Conservation (phyloP, 1,139 yeast genomes). For the Candida mesenterica region DNA sequence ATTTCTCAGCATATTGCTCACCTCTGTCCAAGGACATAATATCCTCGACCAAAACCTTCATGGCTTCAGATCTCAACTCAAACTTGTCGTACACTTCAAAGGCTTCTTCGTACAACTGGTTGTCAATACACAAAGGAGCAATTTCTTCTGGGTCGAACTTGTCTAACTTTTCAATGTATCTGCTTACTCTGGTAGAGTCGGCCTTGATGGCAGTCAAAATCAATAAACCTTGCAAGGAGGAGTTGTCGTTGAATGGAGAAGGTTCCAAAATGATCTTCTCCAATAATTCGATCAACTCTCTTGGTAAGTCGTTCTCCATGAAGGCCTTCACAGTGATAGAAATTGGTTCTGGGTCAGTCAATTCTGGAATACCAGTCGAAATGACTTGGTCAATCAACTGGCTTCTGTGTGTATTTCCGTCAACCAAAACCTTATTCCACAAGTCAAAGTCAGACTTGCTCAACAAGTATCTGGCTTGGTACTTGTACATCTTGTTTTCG, state of each 20-base stretch:
- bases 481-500: conserved; percentile 96
- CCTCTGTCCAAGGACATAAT: conserved; percentile 94
- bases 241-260: conserved; percentile 93
- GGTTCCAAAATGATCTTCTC: conserved; percentile 97
- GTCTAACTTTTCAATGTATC: conserved; percentile 85
- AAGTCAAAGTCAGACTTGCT: conserved; percentile 77
- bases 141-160: conserved; percentile 92
- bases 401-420: conserved; percentile 83
- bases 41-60: conserved; percentile 89
- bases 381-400: conserved; percentile 91
- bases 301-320: conserved; percentile 92
- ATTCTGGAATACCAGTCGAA: conserved; percentile 95
- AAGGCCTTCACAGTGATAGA: conserved; percentile 95
- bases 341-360: conserved; percentile 92
- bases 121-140: conserved; percentile 88
- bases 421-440: conserved; percentile 77
- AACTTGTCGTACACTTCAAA: conserved; percentile 88
- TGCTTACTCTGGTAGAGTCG: conserved; percentile 79
- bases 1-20: conserved; percentile 86
- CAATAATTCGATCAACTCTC: conserved; percentile 87
- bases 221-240: conserved; percentile 89
- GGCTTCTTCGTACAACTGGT: conserved; percentile 89
- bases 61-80: conserved; percentile 74
- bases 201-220: conserved; percentile 94
- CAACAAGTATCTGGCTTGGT: conserved; percentile 93